Evolutionary conservation across 1,284 basidiomycete genomes (phyloP).

Genomic region (Sanghuangporus baumii): DNA sequence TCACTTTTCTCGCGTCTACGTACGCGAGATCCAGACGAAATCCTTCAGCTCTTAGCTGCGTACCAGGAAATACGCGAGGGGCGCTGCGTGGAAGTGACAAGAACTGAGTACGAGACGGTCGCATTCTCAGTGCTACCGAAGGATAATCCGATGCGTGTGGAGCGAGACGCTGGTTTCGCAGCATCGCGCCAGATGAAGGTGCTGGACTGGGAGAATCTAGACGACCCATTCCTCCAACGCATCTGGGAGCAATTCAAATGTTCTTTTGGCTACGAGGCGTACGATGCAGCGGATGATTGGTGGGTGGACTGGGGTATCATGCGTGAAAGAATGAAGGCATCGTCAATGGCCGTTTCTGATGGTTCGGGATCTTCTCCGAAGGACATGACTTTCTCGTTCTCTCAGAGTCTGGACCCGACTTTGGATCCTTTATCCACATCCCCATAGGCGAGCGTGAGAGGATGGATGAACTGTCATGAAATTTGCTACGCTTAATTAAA

Average conservation of each 20-base stretch:
- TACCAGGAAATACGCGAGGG: conserved; percentile 44
- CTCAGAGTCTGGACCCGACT: not conserved
- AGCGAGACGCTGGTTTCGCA: conserved; percentile 38
- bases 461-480: not conserved
- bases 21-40: conserved; percentile 36
- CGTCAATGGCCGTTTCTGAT: conserved; percentile 1
- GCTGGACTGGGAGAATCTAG: conserved; percentile 11
- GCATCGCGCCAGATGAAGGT: conserved; percentile 7
- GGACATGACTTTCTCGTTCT: not conserved
- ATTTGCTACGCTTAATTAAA: not conserved
- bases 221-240: conserved; percentile 4
- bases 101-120: conserved; percentile 30
- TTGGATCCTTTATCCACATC: not conserved
- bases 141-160: conserved; percentile 32
- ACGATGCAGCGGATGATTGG: conserved; percentile 17
- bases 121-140: conserved; percentile 33
- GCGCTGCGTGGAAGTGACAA: conserved; percentile 32
- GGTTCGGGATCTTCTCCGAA: conserved; percentile 23
- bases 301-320: conserved; percentile 18
- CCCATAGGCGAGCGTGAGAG: not conserved
- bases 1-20: conserved; percentile 51
- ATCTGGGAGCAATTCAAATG: conserved; percentile 15
- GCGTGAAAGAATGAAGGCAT: conserved; percentile 3
- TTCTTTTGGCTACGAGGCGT: conserved; percentile 17
- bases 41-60: conserved; percentile 43